Evolutionary conservation across 2,329 filamentous ascomycete genomes (phyloP).

Genomic region (Blastomyces silverae): DNA sequence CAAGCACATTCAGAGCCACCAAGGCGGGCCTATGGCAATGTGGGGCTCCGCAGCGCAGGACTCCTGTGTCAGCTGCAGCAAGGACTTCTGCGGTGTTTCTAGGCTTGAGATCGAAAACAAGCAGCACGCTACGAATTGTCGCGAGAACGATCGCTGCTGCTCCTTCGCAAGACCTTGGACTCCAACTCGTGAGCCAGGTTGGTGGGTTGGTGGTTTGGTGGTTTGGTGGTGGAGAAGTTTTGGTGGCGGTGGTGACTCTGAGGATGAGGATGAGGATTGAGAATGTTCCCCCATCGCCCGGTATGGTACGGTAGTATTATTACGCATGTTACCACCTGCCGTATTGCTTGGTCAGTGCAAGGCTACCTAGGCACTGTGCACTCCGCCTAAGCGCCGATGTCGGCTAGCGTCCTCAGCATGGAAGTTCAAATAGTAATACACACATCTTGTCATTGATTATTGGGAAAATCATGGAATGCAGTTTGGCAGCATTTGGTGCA

Average conservation of each 20-base stretch:
- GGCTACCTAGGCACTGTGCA: no score
- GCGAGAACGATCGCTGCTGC: slow-evolving; percentile 1
- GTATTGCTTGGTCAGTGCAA: background rate
- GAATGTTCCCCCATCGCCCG: background rate
- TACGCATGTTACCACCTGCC: background rate
- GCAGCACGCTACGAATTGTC: slow-evolving; percentile 1
- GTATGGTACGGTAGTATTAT: background rate
- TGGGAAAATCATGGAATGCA: no score
- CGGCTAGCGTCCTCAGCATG: no score
- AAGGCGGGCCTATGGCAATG: background rate
- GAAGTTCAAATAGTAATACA: no score
- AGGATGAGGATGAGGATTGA: no score
- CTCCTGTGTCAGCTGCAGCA: background rate
- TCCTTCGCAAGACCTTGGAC: background rate
- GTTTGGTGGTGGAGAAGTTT: no score
- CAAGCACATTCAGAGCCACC: background rate
- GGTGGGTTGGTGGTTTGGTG: background rate
- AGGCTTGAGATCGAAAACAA: slow-evolving; percentile 10
- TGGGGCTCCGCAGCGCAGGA: slow-evolving; percentile 9
- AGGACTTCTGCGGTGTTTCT: slow-evolving; percentile 22
- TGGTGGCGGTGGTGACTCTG: no score
- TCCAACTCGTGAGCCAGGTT: background rate
- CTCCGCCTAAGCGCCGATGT: no score
- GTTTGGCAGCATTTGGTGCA: no score
- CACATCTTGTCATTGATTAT: no score